A percentile compares a stretch with the other conserved stretches of the same genome.
phyloP scores from a whole-genome alignment of 306 rosid genomes.

The Geum urbanum region DNA sequence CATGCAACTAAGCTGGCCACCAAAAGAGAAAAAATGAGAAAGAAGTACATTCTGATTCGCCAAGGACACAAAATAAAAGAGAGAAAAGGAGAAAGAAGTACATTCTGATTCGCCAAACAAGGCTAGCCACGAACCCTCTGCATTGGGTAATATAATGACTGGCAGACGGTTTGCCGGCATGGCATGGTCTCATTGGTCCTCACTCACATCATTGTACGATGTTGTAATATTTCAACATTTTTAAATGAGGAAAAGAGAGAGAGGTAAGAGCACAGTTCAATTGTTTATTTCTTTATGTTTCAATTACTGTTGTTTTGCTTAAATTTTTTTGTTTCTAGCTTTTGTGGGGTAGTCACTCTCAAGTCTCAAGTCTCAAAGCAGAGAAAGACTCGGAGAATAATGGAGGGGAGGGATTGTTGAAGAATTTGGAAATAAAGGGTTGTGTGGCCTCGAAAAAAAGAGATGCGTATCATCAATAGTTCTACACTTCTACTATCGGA shows the following conservation, averaged over 20 bases:
- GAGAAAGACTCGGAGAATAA: slow-evolving; percentile 26
- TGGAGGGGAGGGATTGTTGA: slow-evolving; percentile 6
- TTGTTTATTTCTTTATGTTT: background rate
- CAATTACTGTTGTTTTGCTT: background rate
- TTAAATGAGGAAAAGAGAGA: background rate
- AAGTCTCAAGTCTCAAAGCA: background rate
- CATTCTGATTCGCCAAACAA: slow-evolving; percentile 16
- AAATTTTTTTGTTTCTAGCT: background rate
- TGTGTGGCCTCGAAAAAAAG: slow-evolving; percentile 27
- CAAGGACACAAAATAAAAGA: too few relatives aligned
- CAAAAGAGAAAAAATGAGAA: too few relatives aligned
- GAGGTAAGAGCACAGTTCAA: background rate
- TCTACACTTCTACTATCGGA: background rate
- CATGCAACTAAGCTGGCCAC: too few relatives aligned
- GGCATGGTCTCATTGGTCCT: background rate
- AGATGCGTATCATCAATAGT: background rate
- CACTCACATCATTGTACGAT: slow-evolving; percentile 30
- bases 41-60: too few relatives aligned
- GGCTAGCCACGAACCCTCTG: slow-evolving; percentile 13
- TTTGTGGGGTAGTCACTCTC: slow-evolving; percentile 22
- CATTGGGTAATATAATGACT: background rate
- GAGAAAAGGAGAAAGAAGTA: background rate
- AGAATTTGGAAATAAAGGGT: slow-evolving; percentile 26
- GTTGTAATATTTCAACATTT: slow-evolving; percentile 3
- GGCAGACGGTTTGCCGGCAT: background rate